These are phyloP conservation scores for Leccinum boreale DNA, from an alignment of 768 basidiomycete species.

Conservation along the genomic window DNA sequence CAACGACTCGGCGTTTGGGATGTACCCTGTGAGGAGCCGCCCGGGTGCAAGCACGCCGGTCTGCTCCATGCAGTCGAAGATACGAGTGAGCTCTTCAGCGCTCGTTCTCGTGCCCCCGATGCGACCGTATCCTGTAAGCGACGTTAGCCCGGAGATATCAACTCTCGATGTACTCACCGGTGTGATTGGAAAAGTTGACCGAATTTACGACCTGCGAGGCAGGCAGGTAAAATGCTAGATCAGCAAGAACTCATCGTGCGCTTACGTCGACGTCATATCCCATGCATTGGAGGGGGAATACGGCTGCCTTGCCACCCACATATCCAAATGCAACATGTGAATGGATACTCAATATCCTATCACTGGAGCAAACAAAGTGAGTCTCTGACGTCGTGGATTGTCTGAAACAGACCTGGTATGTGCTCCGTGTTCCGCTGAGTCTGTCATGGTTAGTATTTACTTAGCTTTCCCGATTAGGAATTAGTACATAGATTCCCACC, in stretches of 20 bases:
- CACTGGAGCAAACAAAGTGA: constrained; percentile 19
- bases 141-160: neutral
- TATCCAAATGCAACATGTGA: constrained; percentile 94
- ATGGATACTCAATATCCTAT: constrained; percentile 84
- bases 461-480: neutral
- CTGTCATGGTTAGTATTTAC: neutral
- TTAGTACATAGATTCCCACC: neutral
- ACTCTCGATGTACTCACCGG: constrained; percentile 48
- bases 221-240: neutral
- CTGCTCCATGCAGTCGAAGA: constrained; percentile 70
- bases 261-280: constrained; percentile 95
- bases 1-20: constrained; percentile 80
- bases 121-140: constrained; percentile 68
- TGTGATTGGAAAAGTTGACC: constrained; percentile 93
- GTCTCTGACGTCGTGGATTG: neutral
- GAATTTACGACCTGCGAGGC: constrained; percentile 74
- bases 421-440: neutral
- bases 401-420: neutral
- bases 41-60: constrained; percentile 73
- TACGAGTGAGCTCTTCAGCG: constrained; percentile 68
- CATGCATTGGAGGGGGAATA: constrained; percentile 77
- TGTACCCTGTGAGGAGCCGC: constrained; percentile 86
- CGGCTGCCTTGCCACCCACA: constrained; percentile 82
- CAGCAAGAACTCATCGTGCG: constrained; percentile 5
- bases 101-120: constrained; percentile 78